These are phyloP conservation scores for Haplosporangium sp. DNA, from an alignment of 371 early-diverging fungal species.

Conservation along the genomic window DNA sequence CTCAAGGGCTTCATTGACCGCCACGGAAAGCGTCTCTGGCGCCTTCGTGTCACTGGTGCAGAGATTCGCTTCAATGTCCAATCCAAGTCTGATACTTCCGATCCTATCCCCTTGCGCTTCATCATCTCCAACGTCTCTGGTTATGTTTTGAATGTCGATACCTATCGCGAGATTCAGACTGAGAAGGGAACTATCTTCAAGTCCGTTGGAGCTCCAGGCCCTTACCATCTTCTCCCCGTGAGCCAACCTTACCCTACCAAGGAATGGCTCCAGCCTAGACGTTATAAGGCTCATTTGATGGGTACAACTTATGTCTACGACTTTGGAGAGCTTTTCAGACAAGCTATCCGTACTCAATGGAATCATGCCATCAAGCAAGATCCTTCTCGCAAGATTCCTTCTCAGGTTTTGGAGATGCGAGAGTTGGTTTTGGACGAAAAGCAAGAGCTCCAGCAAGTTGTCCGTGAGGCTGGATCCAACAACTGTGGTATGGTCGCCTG, in stretches of 20 bases:
- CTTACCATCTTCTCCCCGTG: conserved; percentile 88
- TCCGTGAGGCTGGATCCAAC: conserved; percentile 92
- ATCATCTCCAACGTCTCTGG: conserved; percentile 92
- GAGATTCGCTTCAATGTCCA: conserved; percentile 95
- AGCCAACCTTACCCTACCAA: conserved; percentile 91
- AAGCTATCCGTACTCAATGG: conserved; percentile 85
- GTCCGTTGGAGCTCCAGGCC: conserved; percentile 81
- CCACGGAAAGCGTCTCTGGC: conserved; percentile 95
- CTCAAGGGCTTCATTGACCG: conserved; percentile 92
- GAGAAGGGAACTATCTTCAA: conserved; percentile 80
- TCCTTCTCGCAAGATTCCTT: conserved; percentile 71
- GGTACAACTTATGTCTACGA: conserved; percentile 99
- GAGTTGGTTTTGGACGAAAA: conserved; percentile 93
- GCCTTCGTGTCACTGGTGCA: conserved; percentile 92
- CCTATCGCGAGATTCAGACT: conserved; percentile 89
- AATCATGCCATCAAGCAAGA: conserved; percentile 70
- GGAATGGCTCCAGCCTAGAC: conserved; percentile 96
- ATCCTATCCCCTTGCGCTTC: conserved; percentile 91
- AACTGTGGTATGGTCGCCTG: conserved; percentile 97
- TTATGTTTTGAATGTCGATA: conserved; percentile 90
- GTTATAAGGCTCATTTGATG: conserved; percentile 97
- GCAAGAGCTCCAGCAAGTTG: conserved; percentile 80
- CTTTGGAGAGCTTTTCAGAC: conserved; percentile 96
- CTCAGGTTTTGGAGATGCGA: conserved; percentile 77
- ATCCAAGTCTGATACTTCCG: conserved; percentile 67